phyloP scores from a whole-genome alignment of 202 grass and related monocot species.

The Schoenoplectus triqueter region DNA sequence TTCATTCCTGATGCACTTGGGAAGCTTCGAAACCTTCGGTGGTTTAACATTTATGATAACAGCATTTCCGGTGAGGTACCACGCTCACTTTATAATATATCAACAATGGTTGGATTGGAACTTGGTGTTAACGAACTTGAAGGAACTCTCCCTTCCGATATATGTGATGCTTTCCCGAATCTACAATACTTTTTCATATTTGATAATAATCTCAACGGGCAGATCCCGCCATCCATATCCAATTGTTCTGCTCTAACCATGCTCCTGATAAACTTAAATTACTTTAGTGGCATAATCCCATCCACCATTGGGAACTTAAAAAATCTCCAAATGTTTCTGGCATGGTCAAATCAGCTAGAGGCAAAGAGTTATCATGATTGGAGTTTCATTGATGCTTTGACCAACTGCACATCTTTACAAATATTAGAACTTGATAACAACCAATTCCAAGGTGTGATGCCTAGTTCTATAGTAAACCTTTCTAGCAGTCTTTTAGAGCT shows the following conservation, averaged over 20 bases:
- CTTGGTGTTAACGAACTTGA: neutral
- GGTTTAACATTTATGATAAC: neutral
- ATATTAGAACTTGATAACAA: too few species aligned
- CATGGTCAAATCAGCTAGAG: too few species aligned
- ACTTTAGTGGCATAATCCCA: neutral
- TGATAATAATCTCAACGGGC: neutral
- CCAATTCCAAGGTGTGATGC: too few species aligned
- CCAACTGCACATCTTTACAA: too few species aligned
- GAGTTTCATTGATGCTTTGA: too few species aligned
- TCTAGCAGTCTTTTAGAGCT: too few species aligned
- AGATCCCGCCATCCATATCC: neutral
- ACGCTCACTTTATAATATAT: neutral
- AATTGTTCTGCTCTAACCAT: neutral
- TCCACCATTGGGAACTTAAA: neutral
- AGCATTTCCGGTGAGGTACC: neutral
- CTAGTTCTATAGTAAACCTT: too few species aligned
- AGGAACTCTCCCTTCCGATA: neutral
- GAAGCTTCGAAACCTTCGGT: too few species aligned
- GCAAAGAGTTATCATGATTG: too few species aligned
- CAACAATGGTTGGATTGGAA: neutral
- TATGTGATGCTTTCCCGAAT: neutral
- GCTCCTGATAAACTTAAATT: neutral
- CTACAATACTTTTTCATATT: neutral
- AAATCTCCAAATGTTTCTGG: too few species aligned
- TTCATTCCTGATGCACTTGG: too few species aligned